Base-by-base conservation (phyloP, 495 filamentous ascomycete genomes). In the Lasiosphaeria miniovina region DNA sequence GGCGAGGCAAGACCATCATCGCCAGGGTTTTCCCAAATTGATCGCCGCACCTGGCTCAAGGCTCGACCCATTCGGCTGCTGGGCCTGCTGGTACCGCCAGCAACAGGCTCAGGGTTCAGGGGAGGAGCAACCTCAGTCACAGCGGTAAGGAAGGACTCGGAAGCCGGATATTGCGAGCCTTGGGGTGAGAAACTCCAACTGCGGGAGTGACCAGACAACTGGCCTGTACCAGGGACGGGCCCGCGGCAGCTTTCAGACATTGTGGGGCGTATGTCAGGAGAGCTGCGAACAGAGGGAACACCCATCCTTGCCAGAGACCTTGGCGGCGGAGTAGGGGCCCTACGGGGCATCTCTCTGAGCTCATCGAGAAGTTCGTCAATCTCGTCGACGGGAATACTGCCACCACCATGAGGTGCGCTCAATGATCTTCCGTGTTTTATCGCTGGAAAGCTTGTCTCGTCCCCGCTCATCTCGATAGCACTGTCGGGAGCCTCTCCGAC, bases 401-500 rank as follows among this genome's bases (percentile, higher is more conserved):
- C 15, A 9, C 51, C 14, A 5, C 57, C 24, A n/a, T 33, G 31
- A 14, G 41, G 49, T 3, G 36, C 12, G n/a, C 55, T 60, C 14
- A 61, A 7, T 58, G 45, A 62, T 55, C 6, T 68, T 60, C 33
- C 61, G 57, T 4, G 66, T 60, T 57, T 56, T 50, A 46, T 4
- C 8, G 43, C 12, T 14, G 41, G 45, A 14, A 49, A 55, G 4
- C 31, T 6, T 9, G 54, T 58, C 24, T 70, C 62, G 41, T 74
- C 74, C 52, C 60, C 61, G 43, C 59, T 68, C 32, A 77, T 55
- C 40, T 76, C 77, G 38, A 79, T 75, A 24, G 74, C 77, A 61
- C 71, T 76, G 51, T 79, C 77, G 4, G 77, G 74, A 11, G 68
- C 66, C 32, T 75, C 68, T n/a, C 67, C 72, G 24, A 70, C 50